phyloP scores from a whole-genome alignment of 2,329 filamentous ascomycete species.

The Fusarium pseudocircinatum region DNA sequence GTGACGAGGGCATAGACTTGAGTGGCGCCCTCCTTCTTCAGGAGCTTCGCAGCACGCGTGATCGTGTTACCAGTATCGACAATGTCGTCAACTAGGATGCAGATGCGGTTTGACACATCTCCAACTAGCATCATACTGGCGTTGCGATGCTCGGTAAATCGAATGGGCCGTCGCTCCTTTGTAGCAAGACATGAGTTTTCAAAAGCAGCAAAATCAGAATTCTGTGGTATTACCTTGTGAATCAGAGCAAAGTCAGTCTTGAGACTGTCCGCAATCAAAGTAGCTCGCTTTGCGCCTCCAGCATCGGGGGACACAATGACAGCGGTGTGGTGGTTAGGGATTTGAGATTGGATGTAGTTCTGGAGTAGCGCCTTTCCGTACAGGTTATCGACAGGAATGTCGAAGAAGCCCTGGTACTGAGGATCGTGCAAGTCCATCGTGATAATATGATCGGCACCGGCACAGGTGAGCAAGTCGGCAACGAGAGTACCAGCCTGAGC shows the following conservation, averaged over 20 bases:
- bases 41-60: slow-evolving; percentile 92
- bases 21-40: slow-evolving; percentile 94
- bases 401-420: slow-evolving; percentile 98
- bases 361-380: slow-evolving; percentile 83
- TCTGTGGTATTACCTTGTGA: slow-evolving; percentile 74
- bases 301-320: slow-evolving; percentile 97
- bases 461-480: slow-evolving; percentile 92
- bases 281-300: slow-evolving; percentile 94
- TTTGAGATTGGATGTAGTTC: slow-evolving; percentile 79
- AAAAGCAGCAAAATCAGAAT: slow-evolving; percentile 42
- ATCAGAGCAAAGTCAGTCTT: slow-evolving; percentile 97
- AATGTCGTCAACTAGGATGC: slow-evolving; percentile 93
- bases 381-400: slow-evolving; percentile 97
- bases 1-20: slow-evolving; percentile 92
- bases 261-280: slow-evolving; percentile 90
- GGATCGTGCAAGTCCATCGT: slow-evolving; percentile 97
- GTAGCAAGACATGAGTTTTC: slow-evolving; percentile 47
- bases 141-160: slow-evolving; percentile 88
- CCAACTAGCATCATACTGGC: slow-evolving; percentile 96
- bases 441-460: slow-evolving; percentile 95
- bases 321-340: slow-evolving; percentile 83
- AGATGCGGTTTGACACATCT: slow-evolving; percentile 80
- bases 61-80: slow-evolving; percentile 98
- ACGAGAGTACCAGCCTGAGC: slow-evolving; percentile 96
- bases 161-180: slow-evolving; percentile 87